Evolutionary conservation across 2,329 filamentous ascomycete species (phyloP).

Genomic region (Xenoacremonium recifei): DNA sequence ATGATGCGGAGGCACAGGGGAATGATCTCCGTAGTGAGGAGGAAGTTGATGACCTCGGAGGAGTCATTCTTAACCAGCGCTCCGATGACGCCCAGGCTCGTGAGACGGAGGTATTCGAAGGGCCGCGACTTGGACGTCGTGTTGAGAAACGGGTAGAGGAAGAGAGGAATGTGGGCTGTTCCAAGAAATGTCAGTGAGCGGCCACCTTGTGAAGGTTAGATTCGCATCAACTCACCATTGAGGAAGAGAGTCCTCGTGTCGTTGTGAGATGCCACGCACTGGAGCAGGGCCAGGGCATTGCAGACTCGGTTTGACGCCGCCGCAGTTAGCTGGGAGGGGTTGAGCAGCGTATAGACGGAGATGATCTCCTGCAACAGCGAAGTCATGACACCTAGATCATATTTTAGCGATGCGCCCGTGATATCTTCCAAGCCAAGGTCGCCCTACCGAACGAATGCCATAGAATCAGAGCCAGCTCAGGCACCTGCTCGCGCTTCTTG

Average conservation of each 20-base stretch:
- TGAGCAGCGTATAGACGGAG: constrained; percentile 94
- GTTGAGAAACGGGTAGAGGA: constrained; percentile 97
- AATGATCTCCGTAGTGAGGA: constrained; percentile 97
- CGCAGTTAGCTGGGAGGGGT: constrained; percentile 93
- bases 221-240: constrained; percentile 63
- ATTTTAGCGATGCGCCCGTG: too few relatives aligned
- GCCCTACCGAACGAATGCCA: constrained; percentile 96
- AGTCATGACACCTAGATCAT: constrained; percentile 96
- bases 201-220: constrained; percentile 3
- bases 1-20: constrained; percentile 96
- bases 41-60: constrained; percentile 97
- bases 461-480: constrained; percentile 89
- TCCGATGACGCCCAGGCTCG: constrained; percentile 93
- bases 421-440: not conserved
- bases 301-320: constrained; percentile 97
- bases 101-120: constrained; percentile 95
- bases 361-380: constrained; percentile 97
- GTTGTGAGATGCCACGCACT: constrained; percentile 96
- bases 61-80: constrained; percentile 98
- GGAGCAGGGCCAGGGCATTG: constrained; percentile 91
- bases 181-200: not conserved
- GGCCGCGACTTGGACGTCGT: constrained; percentile 97
- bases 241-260: constrained; percentile 93
- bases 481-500: constrained; percentile 98
- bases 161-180: constrained; percentile 91